Evolutionary conservation across 2,329 filamentous ascomycete species (phyloP).

Genomic region (Phialocephala sp.): DNA sequence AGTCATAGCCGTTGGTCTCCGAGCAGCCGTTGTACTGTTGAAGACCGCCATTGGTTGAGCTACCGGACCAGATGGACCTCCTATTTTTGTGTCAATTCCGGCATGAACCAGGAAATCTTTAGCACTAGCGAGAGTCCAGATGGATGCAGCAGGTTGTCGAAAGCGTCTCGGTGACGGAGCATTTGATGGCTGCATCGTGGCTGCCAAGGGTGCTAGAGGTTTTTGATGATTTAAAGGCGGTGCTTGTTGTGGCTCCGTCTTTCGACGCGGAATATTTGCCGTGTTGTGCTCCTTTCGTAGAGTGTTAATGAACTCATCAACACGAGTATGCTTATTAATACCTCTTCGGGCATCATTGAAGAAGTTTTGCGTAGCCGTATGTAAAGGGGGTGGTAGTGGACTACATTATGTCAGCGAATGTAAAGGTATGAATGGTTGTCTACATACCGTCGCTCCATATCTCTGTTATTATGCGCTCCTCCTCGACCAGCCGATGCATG

Average conservation of each 20-base stretch:
- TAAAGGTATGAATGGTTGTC: not conserved
- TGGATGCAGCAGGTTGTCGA: not conserved
- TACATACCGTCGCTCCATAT: not conserved
- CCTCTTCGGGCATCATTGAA: conserved; percentile 4
- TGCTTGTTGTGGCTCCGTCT: not conserved
- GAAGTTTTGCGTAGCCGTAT: not conserved
- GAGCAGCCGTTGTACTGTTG: not conserved
- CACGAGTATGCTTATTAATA: not conserved
- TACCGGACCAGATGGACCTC: not conserved
- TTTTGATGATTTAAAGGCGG: not conserved
- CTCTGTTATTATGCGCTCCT: not conserved
- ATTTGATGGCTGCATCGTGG: not conserved
- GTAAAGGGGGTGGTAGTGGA: not conserved
- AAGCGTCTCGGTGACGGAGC: not conserved
- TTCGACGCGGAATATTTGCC: not conserved
- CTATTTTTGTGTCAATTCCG: not conserved
- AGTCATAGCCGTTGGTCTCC: not conserved
- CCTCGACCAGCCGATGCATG: conserved; percentile 4
- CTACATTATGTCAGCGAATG: not conserved
- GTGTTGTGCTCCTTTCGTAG: not conserved
- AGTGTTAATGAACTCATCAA: not conserved
- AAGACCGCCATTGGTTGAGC: not conserved
- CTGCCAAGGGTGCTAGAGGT: not conserved
- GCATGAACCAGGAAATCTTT: not conserved
- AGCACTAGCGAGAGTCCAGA: not conserved